These are phyloP conservation scores for Cladophialophora yegresii DNA, from an alignment of 2,329 filamentous ascomycete genomes.

Conservation along the genomic window DNA sequence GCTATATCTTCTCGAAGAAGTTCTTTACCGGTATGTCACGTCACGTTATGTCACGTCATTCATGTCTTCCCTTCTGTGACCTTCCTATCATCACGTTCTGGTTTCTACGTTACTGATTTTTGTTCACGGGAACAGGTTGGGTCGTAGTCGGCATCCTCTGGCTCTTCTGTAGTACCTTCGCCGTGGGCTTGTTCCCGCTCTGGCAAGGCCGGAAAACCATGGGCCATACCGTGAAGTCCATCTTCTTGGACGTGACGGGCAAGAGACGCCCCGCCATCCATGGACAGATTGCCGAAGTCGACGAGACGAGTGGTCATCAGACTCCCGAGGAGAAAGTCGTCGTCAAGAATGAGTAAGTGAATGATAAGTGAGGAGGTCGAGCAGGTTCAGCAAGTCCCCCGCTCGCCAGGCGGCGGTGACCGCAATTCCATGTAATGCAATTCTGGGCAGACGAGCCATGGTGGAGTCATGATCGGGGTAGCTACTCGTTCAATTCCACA, in stretches of 20 bases:
- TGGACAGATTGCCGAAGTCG: conserved; percentile 36
- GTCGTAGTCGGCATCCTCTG: conserved; percentile 75
- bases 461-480: too few species aligned
- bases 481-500: too few species aligned
- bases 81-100: neutral
- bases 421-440: too few species aligned
- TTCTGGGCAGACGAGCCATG: too few species aligned
- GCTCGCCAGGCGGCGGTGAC: too few species aligned
- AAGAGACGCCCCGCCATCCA: conserved; percentile 41
- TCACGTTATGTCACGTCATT: neutral
- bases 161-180: conserved; percentile 71
- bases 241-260: conserved; percentile 61
- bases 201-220: conserved; percentile 75
- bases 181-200: conserved; percentile 78
- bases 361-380: neutral
- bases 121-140: conserved; percentile 58
- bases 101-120: neutral
- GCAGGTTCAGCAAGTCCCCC: too few species aligned
- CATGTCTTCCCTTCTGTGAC: neutral
- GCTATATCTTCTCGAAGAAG: conserved; percentile 76
- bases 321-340: conserved; percentile 53
- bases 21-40: conserved; percentile 65
- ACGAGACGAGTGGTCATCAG: conserved; percentile 48
- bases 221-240: conserved; percentile 60
- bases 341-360: conserved; percentile 32